Percentiles rank a stretch among this genome's conserved stretches.
These are phyloP conservation scores for Neolentinus lepideus DNA, from an alignment of 1,284 basidiomycete genomes.

Conservation along the genomic window DNA sequence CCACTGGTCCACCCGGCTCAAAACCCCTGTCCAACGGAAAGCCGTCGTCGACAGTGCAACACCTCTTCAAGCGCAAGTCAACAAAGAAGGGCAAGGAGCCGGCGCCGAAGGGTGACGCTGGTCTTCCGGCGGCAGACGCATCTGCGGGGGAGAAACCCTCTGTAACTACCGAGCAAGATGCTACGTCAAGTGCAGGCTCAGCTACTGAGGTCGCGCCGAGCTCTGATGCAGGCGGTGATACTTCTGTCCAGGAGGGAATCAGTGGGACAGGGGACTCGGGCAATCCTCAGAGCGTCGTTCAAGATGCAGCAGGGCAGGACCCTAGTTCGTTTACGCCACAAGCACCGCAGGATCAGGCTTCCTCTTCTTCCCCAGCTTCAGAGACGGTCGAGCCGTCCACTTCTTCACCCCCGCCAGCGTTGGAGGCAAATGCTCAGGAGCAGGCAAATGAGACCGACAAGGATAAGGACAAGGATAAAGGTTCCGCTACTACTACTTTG, in stretches of 20 bases:
- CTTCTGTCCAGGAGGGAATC: neutral
- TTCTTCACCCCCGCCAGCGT: conserved; percentile 20
- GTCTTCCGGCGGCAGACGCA: neutral
- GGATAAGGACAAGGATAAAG: conserved; percentile 37
- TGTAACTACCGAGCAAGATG: neutral
- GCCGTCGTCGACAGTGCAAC: neutral
- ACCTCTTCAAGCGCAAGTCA: conserved; percentile 6
- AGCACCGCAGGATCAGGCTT: neutral
- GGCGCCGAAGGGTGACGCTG: neutral
- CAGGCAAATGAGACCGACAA: conserved; percentile 27
- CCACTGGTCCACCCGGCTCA: neutral
- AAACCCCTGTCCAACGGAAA: neutral
- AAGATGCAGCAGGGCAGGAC: conserved; percentile 1
- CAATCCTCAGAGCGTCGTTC: neutral
- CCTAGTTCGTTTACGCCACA: neutral
- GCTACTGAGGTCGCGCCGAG: neutral
- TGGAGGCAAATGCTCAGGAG: conserved; percentile 19
- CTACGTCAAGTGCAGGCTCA: neutral
- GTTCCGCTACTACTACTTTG: conserved; percentile 32
- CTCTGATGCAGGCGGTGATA: neutral
- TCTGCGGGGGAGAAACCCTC: neutral
- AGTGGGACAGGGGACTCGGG: neutral
- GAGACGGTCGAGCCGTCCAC: conserved; percentile 2
- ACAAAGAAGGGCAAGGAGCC: conserved; percentile 9
- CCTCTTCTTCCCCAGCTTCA: neutral